These are phyloP conservation scores for Saturnispora kantuleensis DNA, from an alignment of 805 yeast species.

Conservation along the genomic window DNA sequence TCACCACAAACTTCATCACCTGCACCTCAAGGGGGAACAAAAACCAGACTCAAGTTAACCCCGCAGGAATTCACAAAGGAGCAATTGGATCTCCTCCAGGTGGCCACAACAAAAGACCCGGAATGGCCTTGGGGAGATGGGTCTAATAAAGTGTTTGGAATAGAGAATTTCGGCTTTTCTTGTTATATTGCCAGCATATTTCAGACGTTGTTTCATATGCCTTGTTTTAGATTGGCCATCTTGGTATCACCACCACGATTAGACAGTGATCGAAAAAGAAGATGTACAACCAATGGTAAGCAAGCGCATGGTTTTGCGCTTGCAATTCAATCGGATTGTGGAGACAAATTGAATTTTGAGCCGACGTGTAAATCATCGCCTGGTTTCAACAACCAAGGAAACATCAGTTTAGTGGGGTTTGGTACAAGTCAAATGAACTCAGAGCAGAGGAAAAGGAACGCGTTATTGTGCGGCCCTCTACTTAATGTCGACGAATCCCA, in stretches of 20 bases:
- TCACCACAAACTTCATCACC: not conserved
- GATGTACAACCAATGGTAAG: constrained; percentile 30
- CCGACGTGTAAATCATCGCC: not conserved
- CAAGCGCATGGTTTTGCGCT: constrained; percentile 31
- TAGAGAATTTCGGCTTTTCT: constrained; percentile 83
- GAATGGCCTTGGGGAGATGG: constrained; percentile 56
- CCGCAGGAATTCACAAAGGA: no score
- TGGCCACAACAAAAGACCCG: not conserved
- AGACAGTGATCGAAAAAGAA: constrained; percentile 28
- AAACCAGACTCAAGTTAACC: no score
- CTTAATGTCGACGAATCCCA: constrained; percentile 67
- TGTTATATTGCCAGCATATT: constrained; percentile 91
- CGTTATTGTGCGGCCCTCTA: constrained; percentile 73
- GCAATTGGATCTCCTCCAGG: no score
- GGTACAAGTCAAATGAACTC: constrained; percentile 37
- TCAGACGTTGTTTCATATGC: constrained; percentile 75
- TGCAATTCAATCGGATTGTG: constrained; percentile 6
- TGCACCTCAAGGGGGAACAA: not conserved
- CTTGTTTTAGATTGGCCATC: constrained; percentile 52
- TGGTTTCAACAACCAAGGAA: constrained; percentile 32
- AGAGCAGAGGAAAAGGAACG: constrained; percentile 71
- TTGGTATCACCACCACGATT: constrained; percentile 37
- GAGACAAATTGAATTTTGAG: not conserved
- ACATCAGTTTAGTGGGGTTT: constrained; percentile 37
- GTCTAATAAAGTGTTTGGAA: constrained; percentile 59